Evolutionary conservation across 345 rosid species (phyloP), one percentile per base, ranked within the genome.

Genomic region (Gossypium thurberi): DNA sequence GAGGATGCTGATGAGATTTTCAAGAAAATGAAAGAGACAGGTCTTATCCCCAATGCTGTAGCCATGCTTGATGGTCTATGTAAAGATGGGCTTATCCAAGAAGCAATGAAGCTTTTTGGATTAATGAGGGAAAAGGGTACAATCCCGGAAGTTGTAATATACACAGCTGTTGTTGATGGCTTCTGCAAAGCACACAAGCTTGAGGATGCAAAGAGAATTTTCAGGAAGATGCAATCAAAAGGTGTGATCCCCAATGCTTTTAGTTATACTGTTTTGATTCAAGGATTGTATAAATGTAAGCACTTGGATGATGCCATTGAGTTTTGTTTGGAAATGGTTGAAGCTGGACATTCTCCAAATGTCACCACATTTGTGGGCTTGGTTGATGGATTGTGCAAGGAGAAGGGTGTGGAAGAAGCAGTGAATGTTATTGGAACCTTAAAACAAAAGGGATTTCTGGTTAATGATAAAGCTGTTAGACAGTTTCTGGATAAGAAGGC

Each of bases 41-140:
- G 98, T 64, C 86, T 95, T 10, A 88, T 92, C 59, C 98, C 94
- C 4, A 95, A 84, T 74, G 98, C 98, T 0, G 97, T 92, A 3
- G 89, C 96, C 12, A 95, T 95, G 98, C 96, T 95, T 23, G 99
- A 95, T 64, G 98, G 99, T 2, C 90, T 91, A 18, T 95, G 97
- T 85, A 95, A 91, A 78, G 97, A 95, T 70, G 97, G 99, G 8
- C 93, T 95, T 37, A 83, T 88, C 26, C 92, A 88, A 18, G 98
- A 91, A 74, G 98, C 99, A 15, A 84, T 95, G 97, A 90, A 92
- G 76, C 94, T 92, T 43, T 95, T 95, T 23, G 90, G 86, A 40
- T 52, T 72, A 72, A 91, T 95, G 91, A 89, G 96, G 7, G 94
- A 92, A 76, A 91, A 85, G 76, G 96, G 97, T 58, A 84, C 94